Conservation (phyloP, 2,329 filamentous ascomycete species). For the Fusarium piperis region DNA sequence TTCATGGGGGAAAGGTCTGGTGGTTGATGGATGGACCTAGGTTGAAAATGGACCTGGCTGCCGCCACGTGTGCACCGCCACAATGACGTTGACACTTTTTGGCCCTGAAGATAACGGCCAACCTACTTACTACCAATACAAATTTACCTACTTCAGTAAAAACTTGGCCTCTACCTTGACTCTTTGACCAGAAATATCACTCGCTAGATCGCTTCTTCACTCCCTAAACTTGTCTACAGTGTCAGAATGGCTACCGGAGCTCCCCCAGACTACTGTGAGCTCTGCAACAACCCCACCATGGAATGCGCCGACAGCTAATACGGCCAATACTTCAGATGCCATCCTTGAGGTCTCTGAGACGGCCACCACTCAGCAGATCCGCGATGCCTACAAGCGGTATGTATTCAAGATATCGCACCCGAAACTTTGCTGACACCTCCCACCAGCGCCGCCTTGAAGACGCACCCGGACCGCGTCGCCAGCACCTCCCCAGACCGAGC, state of each 20-base stretch:
- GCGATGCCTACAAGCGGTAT: constrained; percentile 93
- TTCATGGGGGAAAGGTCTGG: not conserved
- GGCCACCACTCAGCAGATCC: constrained; percentile 84
- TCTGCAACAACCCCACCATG: constrained; percentile 20
- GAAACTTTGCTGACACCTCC: constrained; percentile 22
- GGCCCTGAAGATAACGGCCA: constrained; percentile 18
- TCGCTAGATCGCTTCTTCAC: constrained; percentile 11
- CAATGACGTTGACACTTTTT: constrained; percentile 53
- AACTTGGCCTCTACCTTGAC: constrained; percentile 15
- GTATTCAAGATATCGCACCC: constrained; percentile 1
- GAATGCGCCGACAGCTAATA: constrained; percentile 24
- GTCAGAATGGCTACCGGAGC: constrained; percentile 50
- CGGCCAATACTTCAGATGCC: constrained; percentile 63
- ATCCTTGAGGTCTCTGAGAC: constrained; percentile 77
- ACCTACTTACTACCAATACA: constrained; percentile 8
- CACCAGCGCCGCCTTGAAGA: constrained; percentile 84
- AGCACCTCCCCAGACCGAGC: constrained; percentile 84
- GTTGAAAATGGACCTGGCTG: not conserved
- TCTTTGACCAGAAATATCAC: not conserved
- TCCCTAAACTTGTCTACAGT: not conserved
- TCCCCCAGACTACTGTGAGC: constrained; percentile 69
- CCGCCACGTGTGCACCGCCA: constrained; percentile 49
- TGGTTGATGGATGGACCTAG: not conserved
- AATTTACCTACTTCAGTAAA: constrained; percentile 10
- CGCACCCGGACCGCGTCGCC: constrained; percentile 91